Evolutionary conservation across 1,139 yeast genomes (phyloP), one percentile per base, ranked within the genome.

Genomic region (Protomyces pachydermus): DNA sequence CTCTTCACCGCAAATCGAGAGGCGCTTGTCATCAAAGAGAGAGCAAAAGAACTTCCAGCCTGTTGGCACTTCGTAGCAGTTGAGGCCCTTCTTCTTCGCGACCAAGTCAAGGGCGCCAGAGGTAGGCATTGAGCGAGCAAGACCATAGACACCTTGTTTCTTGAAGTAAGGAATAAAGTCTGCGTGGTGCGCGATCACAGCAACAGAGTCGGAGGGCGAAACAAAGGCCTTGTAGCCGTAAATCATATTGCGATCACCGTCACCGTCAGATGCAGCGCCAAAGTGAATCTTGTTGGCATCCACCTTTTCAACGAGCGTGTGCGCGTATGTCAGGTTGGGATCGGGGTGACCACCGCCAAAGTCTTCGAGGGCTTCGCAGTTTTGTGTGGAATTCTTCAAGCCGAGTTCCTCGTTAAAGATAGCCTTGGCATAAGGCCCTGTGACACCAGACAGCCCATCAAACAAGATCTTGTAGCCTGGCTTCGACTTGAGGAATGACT

Each of bases 41-140:
- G 96, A 91, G 76, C 98, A 91, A 82, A 93, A 93, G 74, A 93
- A 93, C 77, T 93, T 93, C 98, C 98, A 93, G 51, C 98, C 98
- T 23, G 98, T 93, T 66, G 98, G 98, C 3, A 95, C 98, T 77
- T 93, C 98, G 77, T 93, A 93, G 68, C 86, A 80, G 62, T 86
- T 78, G 69, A 93, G 79, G 18, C 86, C 86, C 75, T 90, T 86
- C 67, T 80, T 80, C 74, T 84, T 84, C 46, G 97, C 98, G 38
- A 93, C 98, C 66, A 87, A 81, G 73, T 93, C 98, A 71, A 93
- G 82, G 42, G 98, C 98, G 48, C 91, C 91, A 6, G 95, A 86
- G 4, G 98, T 93, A 65, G 98, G 98, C 97, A 93, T 93, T 16
- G 97, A 89, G 74, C 98, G 84, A n/a, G 98, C 98, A 65, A 93